Base-by-base conservation (phyloP, 768 basidiomycete species). In the Mycena olivaceomarginata region DNA sequence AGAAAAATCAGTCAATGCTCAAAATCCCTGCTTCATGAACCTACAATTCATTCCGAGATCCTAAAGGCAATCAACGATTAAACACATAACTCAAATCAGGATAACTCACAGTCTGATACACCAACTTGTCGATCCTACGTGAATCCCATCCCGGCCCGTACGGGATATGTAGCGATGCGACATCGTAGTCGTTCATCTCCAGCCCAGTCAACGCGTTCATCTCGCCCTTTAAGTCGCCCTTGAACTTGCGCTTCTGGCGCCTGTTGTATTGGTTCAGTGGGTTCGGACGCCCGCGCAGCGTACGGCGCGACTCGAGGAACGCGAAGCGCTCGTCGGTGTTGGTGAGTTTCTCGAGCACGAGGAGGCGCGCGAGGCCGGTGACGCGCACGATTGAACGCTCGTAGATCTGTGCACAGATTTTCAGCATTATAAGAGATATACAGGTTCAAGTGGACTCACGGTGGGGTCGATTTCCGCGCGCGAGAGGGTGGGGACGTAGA, bases 71-170 rank as follows among this genome's bases (percentile, higher is more conserved):
- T 81, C 18, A 83, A 56, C 12, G 48, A 20, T 41, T 41, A 65
- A 76, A 70, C 56, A 8, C n/a, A n/a, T 13, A 62, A 39, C 2
- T 16, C 31, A 25, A 70, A 60, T 67, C n/a, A n/a, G n/a, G 59
- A 56, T 15, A 9, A 81, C 87, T 74, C 76, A 91, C 92, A 53
- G 91, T 92, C 79, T 90, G 89, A 81, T 91, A 92, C 20, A 93
- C 85, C 67, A 92, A 81, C 75, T 89, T 92, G 71, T 92, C 90
- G 67, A 93, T 91, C 67, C 90, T 85, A 56, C 87, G 85, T 7
- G 91, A 89, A 78, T 90, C 87, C 91, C 91, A 92, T 5, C 90
- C 90, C 40, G 90, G 91, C 7, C 92, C 92, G 80, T 93, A 93
- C 0, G 92, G 92, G 60, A 93, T 90, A 78, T 93, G 92, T 56